Base-by-base conservation (phyloP, 192 early-diverging fungal species). In the Umbelopsis sp. region DNA sequence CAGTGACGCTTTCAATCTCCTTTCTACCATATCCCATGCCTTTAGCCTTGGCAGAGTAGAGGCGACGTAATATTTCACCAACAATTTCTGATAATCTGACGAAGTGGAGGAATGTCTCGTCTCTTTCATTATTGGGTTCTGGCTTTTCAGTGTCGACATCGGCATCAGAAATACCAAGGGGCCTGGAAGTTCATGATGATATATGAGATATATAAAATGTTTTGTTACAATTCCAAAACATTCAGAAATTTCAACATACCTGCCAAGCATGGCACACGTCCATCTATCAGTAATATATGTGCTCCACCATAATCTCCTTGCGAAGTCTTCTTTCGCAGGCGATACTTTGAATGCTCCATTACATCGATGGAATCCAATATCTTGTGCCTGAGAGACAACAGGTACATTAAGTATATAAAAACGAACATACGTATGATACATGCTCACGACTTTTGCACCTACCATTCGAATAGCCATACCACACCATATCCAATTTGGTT, bases 381-480 rank as follows among this genome's bases (percentile, higher is more conserved):
- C 77, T 47, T 78, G 77, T 9, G 77, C 77, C 73, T 74, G 45
- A 43, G n/a, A 11, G 8, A 49, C 24, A 50, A 54, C 17, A 31
- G 47, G 65, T 6, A 17, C 22, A n/a, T n/a, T n/a, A n/a, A n/a
- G n/a, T n/a, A n/a, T n/a, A n/a, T n/a, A n/a, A n/a, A n/a, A n/a
- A n/a, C n/a, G n/a, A n/a, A n/a, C n/a, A n/a, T n/a, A n/a, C n/a
- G n/a, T n/a, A n/a, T n/a, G n/a, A n/a, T n/a, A n/a, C n/a, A n/a
- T n/a, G n/a, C n/a, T 14, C 12, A 24, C 2, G 44, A 7, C 20
- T 5, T n/a, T 24, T n/a, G 8, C 21, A 10, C 31, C 32, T 51
- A 74, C 73, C 77, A 78, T 74, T 69, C 74, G 73, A 24, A 78
- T 65, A 22, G 72, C 77, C 31, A 78, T 70, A 54, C 77, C 71